Conservation (phyloP, 2,329 filamentous ascomycete species). For the Epichloe sp. region DNA sequence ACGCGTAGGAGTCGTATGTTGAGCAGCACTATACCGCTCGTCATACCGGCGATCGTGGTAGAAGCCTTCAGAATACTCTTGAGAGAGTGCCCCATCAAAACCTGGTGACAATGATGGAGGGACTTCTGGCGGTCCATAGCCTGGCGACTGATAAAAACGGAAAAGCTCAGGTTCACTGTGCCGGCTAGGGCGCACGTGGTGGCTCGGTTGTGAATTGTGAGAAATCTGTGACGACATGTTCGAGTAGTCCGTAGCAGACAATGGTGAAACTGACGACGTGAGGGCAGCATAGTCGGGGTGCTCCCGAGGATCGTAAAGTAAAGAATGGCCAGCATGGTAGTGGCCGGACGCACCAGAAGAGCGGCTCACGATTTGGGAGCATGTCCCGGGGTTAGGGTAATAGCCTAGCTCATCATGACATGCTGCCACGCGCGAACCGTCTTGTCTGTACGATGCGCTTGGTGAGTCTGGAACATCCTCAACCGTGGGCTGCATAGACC, state of each 20-base stretch:
- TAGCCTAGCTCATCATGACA: conserved; percentile 26
- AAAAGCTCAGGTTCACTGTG: conserved; percentile 24
- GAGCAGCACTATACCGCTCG: conserved; percentile 28
- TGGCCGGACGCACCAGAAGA: conserved; percentile 18
- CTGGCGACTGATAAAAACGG: conserved; percentile 17
- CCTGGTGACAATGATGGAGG: conserved; percentile 49
- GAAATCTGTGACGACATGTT: conserved; percentile 16
- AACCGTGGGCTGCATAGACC: conserved; percentile 47
- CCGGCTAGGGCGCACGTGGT: conserved; percentile 18
- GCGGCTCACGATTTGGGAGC: conserved; percentile 30
- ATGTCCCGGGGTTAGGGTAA: conserved; percentile 27
- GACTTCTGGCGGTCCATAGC: conserved; percentile 32
- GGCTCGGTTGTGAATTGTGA: conserved; percentile 18
- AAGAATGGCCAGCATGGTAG: conserved; percentile 12
- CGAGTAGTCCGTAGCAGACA: conserved; percentile 22
- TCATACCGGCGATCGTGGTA: conserved; percentile 17
- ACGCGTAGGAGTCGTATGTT: conserved; percentile 27
- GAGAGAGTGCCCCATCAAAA: conserved; percentile 40
- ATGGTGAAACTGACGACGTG: conserved; percentile 16
- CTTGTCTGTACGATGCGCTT: conserved; percentile 15
- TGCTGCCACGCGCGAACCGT: conserved; percentile 12
- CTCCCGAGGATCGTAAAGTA: conserved; percentile 10
- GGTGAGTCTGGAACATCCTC: conserved; percentile 50
- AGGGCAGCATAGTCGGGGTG: conserved; percentile 11
- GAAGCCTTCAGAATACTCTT: conserved; percentile 42